phyloP scores from a whole-genome alignment of 768 basidiomycete species.

The Artomyces pyxidatus region DNA sequence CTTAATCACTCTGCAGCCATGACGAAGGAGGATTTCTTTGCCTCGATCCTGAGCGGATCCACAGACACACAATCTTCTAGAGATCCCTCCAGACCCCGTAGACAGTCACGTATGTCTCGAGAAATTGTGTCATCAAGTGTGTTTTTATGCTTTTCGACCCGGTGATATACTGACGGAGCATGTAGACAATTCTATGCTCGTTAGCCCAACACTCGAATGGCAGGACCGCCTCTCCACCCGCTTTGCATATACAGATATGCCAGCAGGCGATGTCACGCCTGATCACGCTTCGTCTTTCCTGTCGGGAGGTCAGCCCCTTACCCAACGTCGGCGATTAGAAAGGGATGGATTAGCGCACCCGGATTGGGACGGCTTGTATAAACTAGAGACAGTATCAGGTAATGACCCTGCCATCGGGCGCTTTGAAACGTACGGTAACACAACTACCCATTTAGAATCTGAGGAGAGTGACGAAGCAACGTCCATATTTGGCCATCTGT shows the following conservation, averaged over 20 bases:
- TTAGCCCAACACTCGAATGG: conserved; percentile 68
- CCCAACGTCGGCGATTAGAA: conserved; percentile 43
- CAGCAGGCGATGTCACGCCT: background rate
- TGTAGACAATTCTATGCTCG: conserved; percentile 51
- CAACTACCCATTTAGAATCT: conserved; percentile 9
- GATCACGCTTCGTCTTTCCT: conserved; percentile 11
- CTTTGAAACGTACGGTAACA: background rate
- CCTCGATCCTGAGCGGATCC: conserved; percentile 53
- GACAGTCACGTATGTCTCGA: conserved; percentile 70
- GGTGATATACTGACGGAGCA: background rate
- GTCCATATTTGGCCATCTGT: conserved; percentile 61
- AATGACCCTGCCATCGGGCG: background rate
- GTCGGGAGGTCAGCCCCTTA: conserved; percentile 22
- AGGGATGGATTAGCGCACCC: conserved; percentile 22
- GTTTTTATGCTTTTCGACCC: conserved; percentile 9
- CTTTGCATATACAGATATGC: conserved; percentile 27
- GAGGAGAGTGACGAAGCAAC: conserved; percentile 28
- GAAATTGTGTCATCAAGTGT: conserved; percentile 72
- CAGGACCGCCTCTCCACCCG: conserved; percentile 62
- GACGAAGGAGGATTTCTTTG: conserved; percentile 74
- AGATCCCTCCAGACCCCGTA: conserved; percentile 53
- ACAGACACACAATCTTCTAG: conserved; percentile 38
- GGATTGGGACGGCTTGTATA: conserved; percentile 58
- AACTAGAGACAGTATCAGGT: conserved; percentile 32
- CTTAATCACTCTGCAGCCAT: conserved; percentile 50